These are phyloP conservation scores for Fusarium bulbicola DNA, from an alignment of 2,329 filamentous ascomycete species.

Conservation along the genomic window DNA sequence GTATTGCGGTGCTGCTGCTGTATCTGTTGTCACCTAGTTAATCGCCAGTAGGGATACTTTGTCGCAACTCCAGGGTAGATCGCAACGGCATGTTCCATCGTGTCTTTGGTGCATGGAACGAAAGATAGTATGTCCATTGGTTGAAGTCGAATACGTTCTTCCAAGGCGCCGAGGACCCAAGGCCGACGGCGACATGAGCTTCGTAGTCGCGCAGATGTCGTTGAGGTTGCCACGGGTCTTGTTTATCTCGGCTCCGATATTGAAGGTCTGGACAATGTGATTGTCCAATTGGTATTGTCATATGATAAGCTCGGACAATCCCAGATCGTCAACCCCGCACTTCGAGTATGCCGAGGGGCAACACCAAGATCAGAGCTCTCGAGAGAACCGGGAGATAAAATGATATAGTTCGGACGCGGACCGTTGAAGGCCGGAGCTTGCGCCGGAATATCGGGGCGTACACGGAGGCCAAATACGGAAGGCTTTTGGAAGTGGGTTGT, in stretches of 20 bases:
- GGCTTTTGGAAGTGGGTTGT: not conserved
- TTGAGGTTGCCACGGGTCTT: not conserved
- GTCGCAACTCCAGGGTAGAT: not conserved
- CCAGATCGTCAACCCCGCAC: conserved; percentile 28
- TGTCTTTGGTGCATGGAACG: not conserved
- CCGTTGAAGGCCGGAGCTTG: conserved; percentile 10
- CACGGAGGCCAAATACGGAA: conserved; percentile 26
- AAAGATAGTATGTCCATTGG: not conserved
- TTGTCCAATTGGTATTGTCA: not conserved
- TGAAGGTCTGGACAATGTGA: not conserved
- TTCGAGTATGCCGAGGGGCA: conserved; percentile 20
- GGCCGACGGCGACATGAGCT: not conserved
- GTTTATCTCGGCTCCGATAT: not conserved
- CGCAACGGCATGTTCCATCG: not conserved
- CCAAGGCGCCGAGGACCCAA: not conserved
- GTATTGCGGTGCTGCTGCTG: conserved; percentile 3
- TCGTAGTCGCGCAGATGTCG: not conserved
- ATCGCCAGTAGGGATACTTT: not conserved
- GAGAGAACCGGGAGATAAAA: not conserved
- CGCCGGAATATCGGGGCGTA: conserved; percentile 37
- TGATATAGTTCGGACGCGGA: not conserved
- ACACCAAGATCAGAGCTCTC: not conserved
- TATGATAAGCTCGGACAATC: not conserved
- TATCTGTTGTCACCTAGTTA: not conserved
- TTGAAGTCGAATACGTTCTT: not conserved